A percentile compares a stretch with the other conserved stretches of the same genome.
phyloP scores from a whole-genome alignment of 345 rosid genomes.

The Aquilaria sinensis region DNA sequence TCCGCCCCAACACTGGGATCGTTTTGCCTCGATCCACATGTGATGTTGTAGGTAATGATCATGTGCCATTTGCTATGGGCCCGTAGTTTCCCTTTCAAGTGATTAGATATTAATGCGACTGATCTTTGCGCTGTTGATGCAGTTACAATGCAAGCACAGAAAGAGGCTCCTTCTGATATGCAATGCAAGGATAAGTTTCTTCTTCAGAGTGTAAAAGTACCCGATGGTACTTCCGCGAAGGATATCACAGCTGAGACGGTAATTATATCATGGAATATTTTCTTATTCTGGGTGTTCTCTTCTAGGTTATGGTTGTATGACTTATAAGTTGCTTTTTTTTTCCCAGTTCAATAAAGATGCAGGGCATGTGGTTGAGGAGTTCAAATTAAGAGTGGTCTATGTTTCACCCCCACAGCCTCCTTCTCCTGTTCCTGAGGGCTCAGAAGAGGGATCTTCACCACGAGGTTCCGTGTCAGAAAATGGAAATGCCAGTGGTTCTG shows the following conservation, averaged over 20 bases:
- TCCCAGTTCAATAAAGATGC: constrained; percentile 69
- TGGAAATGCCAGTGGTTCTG: constrained; percentile 44
- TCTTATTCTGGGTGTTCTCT: background rate
- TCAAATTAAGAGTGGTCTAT: constrained; percentile 67
- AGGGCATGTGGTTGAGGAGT: constrained; percentile 66
- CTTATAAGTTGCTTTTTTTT: constrained; percentile 10
- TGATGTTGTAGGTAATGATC: constrained; percentile 47
- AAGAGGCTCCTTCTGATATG: constrained; percentile 70
- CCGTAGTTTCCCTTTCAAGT: background rate
- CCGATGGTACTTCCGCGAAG: constrained; percentile 42
- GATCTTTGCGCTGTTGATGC: constrained; percentile 14
- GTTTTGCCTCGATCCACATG: constrained; percentile 65
- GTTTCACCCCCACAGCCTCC: constrained; percentile 73
- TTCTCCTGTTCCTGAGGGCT: constrained; percentile 72
- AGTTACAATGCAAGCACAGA: constrained; percentile 89
- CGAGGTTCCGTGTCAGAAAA: constrained; percentile 60
- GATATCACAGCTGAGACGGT: constrained; percentile 78
- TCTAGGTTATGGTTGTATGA: constrained; percentile 6
- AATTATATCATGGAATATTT: background rate
- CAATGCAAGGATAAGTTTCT: constrained; percentile 84
- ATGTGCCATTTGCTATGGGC: background rate
- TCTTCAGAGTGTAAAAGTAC: constrained; percentile 59
- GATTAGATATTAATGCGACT: background rate
- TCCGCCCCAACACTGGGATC: constrained; percentile 73
- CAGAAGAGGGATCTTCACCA: constrained; percentile 75